Evolutionary conservation across 805 yeast genomes (phyloP).

Genomic region (Candida verbasci): DNA sequence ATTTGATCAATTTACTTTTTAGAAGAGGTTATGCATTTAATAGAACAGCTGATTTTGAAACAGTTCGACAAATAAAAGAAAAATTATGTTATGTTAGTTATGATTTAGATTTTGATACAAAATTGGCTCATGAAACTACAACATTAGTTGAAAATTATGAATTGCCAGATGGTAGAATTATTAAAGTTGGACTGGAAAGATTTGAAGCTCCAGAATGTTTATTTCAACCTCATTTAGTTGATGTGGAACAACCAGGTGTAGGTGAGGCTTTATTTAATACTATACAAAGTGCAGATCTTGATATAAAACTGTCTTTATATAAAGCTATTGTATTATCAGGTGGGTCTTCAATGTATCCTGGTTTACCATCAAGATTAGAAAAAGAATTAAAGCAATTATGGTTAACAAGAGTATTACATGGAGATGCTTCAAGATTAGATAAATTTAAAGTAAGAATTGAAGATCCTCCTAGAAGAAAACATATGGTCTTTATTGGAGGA

Average conservation of each 20-base stretch:
- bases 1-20: constrained; percentile 81
- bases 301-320: constrained; percentile 81
- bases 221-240: constrained; percentile 93
- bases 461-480: constrained; percentile 98
- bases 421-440: constrained; percentile 79
- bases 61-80: constrained; percentile 96
- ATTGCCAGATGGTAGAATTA: constrained; percentile 93
- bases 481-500: constrained; percentile 98
- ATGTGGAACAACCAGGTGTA: constrained; percentile 94
- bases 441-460: constrained; percentile 95
- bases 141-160: constrained; percentile 87
- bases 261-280: constrained; percentile 92
- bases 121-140: constrained; percentile 90
- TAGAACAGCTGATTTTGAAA: constrained; percentile 97
- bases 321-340: constrained; percentile 94
- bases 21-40: constrained; percentile 98
- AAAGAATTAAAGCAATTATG: constrained; percentile 95
- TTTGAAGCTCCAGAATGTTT: constrained; percentile 96
- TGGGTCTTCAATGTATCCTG: constrained; percentile 98
- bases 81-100: constrained; percentile 93
- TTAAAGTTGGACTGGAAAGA: constrained; percentile 91
- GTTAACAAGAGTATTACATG: constrained; percentile 83
- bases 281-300: constrained; percentile 92
- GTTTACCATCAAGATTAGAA: constrained; percentile 91
- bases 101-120: constrained; percentile 85